These are phyloP conservation scores for Nakataea oryzae DNA, from an alignment of 2,329 filamentous ascomycete genomes.

Conservation along the genomic window DNA sequence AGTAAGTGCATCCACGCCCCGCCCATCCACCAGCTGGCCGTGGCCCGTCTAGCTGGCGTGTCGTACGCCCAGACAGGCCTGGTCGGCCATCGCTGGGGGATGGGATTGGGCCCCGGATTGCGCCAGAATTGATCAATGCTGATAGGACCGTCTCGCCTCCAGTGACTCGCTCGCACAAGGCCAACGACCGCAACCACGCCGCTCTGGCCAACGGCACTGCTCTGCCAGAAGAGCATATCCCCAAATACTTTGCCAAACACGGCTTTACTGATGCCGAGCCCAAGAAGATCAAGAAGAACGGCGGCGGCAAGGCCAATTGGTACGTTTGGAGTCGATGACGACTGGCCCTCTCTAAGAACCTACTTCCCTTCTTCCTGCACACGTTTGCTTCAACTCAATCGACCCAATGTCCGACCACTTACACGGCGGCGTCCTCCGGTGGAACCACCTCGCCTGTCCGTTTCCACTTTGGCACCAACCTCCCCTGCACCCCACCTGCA, in stretches of 20 bases:
- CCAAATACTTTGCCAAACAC: conserved; percentile 86
- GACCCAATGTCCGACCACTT: neutral
- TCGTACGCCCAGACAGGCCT: neutral
- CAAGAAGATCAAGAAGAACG: conserved; percentile 95
- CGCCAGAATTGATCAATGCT: neutral
- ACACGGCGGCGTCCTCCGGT: neutral
- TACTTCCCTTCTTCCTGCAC: neutral
- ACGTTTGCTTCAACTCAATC: neutral
- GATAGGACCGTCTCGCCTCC: conserved; percentile 5
- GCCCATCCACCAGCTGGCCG: too few species aligned
- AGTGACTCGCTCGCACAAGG: conserved; percentile 99
- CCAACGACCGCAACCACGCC: conserved; percentile 84
- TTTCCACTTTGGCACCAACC: neutral
- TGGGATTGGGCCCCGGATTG: neutral
- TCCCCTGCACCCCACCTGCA: neutral
- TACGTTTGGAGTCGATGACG: conserved; percentile 26
- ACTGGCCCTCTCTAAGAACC: neutral
- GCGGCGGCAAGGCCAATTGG: conserved; percentile 89
- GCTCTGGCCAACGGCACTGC: conserved; percentile 66
- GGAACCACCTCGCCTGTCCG: neutral
- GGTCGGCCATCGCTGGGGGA: neutral
- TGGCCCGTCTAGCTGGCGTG: neutral
- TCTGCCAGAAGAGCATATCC: conserved; percentile 60
- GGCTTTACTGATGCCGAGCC: conserved; percentile 75
- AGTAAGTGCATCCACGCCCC: conserved; percentile 1